These are phyloP conservation scores for Tremella yokohamensis DNA, from an alignment of 768 basidiomycete species.

Conservation along the genomic window DNA sequence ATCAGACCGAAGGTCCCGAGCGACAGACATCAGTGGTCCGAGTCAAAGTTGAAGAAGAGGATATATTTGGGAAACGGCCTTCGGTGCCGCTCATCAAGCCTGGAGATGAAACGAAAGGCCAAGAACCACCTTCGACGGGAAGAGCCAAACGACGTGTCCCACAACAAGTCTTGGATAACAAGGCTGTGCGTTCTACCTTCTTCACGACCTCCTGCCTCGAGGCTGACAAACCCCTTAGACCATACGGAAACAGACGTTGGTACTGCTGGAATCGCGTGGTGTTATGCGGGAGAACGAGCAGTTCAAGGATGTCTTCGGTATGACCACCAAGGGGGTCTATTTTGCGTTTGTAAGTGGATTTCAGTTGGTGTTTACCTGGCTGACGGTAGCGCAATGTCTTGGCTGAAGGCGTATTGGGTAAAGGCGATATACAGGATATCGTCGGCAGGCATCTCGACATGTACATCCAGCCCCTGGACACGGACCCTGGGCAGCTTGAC, in stretches of 20 bases:
- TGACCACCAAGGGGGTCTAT: slow-evolving; percentile 41
- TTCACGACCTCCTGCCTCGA: neutral
- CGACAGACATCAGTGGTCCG: neutral
- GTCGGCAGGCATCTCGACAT: slow-evolving; percentile 35
- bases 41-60: slow-evolving; percentile 27
- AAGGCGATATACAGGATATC: slow-evolving; percentile 26
- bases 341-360: slow-evolving; percentile 45
- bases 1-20: neutral
- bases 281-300: slow-evolving; percentile 31
- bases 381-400: slow-evolving; percentile 27
- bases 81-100: slow-evolving; percentile 1
- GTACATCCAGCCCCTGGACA: slow-evolving; percentile 27
- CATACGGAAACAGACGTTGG: slow-evolving; percentile 43
- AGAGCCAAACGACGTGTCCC: slow-evolving; percentile 28
- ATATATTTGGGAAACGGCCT: slow-evolving; percentile 37
- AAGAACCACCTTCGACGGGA: slow-evolving; percentile 10
- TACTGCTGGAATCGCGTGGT: slow-evolving; percentile 32
- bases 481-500: neutral
- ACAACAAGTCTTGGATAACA: slow-evolving; percentile 41
- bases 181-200: slow-evolving; percentile 33
- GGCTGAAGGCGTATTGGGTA: slow-evolving; percentile 18
- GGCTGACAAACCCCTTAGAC: slow-evolving; percentile 24
- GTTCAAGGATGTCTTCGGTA: slow-evolving; percentile 48
- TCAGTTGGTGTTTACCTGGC: neutral
- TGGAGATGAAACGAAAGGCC: slow-evolving; percentile 1